Percentiles rank a stretch among this genome's conserved stretches.
Conservation (phyloP, 345 rosid genomes). For the Lumnitzera racemosa region DNA sequence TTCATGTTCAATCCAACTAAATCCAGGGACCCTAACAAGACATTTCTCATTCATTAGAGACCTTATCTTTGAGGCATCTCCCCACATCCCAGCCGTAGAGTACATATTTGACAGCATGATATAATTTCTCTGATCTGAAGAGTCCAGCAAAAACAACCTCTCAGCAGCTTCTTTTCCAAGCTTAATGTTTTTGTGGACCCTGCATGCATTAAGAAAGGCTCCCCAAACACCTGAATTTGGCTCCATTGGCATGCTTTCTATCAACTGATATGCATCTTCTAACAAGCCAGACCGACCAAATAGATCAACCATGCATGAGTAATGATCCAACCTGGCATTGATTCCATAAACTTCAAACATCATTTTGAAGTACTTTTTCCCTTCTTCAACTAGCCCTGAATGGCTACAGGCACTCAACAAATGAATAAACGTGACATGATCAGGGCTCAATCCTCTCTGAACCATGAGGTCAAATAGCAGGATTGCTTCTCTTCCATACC, state of each 20-base stretch:
- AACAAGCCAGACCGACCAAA: constrained; percentile 61
- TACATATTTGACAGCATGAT: constrained; percentile 60
- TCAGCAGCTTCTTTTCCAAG: constrained; percentile 54
- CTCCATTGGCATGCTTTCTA: constrained; percentile 54
- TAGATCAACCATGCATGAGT: constrained; percentile 75
- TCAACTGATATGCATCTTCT: constrained; percentile 41
- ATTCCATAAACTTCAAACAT: constrained; percentile 39
- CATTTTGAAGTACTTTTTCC: constrained; percentile 39
- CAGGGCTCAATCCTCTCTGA: constrained; percentile 34
- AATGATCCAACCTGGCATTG: constrained; percentile 50
- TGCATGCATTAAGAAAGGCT: constrained; percentile 71
- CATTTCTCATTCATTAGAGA: constrained; percentile 45
- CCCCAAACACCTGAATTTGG: constrained; percentile 76
- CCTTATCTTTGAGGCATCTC: constrained; percentile 46
- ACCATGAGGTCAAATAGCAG: constrained; percentile 51
- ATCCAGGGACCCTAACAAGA: constrained; percentile 45
- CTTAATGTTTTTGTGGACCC: constrained; percentile 34
- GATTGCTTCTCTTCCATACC: constrained; percentile 52
- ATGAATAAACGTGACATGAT: constrained; percentile 73
- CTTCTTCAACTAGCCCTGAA: constrained; percentile 54
- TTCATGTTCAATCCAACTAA: constrained; percentile 55
- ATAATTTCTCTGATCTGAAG: constrained; percentile 58
- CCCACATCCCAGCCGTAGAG: constrained; percentile 58
- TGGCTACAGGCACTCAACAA: constrained; percentile 74
- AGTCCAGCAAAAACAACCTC: constrained; percentile 41